These are phyloP conservation scores for Paraphoma sp. DNA, from an alignment of 2,329 filamentous ascomycete genomes.

Conservation along the genomic window DNA sequence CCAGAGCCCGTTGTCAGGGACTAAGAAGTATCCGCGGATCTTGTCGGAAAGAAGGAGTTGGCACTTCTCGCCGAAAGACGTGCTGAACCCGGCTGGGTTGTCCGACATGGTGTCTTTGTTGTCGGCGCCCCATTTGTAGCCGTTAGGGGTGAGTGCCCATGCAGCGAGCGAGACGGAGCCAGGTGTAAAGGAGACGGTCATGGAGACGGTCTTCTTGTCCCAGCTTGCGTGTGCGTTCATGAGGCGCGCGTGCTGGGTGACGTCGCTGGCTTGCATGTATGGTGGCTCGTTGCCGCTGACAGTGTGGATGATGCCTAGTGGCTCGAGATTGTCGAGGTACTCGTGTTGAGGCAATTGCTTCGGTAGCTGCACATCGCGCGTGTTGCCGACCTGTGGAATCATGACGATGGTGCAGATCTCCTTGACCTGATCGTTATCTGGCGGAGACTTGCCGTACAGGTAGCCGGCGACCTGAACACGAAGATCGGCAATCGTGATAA, in stretches of 20 bases:
- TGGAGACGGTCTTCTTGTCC: constrained; percentile 91
- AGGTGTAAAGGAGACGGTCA: constrained; percentile 95
- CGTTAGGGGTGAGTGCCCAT: constrained; percentile 88
- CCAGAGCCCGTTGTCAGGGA: constrained; percentile 89
- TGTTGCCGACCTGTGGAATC: constrained; percentile 94
- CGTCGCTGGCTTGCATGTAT: constrained; percentile 95
- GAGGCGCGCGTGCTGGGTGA: constrained; percentile 89
- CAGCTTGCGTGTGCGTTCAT: constrained; percentile 82
- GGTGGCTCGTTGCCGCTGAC: constrained; percentile 92
- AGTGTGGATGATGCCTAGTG: constrained; percentile 93
- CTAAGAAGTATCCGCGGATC: constrained; percentile 94
- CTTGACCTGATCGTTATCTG: constrained; percentile 96
- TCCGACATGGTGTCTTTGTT: constrained; percentile 94
- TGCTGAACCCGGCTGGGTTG: constrained; percentile 91
- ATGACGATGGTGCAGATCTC: constrained; percentile 97
- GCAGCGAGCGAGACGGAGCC: constrained; percentile 94
- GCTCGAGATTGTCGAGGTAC: constrained; percentile 84
- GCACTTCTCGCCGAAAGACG: constrained; percentile 91
- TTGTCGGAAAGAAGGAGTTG: constrained; percentile 92
- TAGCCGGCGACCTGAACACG: constrained; percentile 97
- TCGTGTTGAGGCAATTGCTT: constrained; percentile 92
- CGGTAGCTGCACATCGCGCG: constrained; percentile 89
- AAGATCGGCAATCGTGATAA: constrained; percentile 96
- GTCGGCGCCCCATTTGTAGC: constrained; percentile 96
- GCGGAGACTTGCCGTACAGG: constrained; percentile 88